Evolutionary conservation across 495 filamentous ascomycete species (phyloP).

Genomic region (Podospora australis): DNA sequence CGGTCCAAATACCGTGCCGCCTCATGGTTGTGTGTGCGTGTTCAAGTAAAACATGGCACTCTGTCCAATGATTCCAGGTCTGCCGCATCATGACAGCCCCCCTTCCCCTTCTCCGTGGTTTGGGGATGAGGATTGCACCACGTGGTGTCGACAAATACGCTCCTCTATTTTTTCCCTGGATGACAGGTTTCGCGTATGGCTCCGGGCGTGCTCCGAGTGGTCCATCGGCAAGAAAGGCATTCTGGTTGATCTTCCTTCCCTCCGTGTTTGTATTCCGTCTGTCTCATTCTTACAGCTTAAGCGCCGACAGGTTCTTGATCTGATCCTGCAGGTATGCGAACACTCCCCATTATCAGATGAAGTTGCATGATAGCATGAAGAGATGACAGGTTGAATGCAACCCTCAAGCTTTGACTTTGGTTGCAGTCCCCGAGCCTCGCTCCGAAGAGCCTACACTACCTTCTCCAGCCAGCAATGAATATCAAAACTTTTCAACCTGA

Average conservation of each 20-base stretch:
- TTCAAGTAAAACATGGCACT: background rate
- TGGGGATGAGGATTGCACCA: background rate
- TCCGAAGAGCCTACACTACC: background rate
- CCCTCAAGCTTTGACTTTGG: background rate
- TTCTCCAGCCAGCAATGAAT: background rate
- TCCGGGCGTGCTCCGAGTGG: background rate
- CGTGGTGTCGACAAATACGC: background rate
- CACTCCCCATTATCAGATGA: background rate
- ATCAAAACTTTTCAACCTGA: background rate
- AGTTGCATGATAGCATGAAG: constrained; percentile 1
- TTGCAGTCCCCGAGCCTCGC: background rate
- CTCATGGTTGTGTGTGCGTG: background rate
- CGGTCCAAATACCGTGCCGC: constrained; percentile 5
- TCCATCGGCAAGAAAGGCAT: background rate
- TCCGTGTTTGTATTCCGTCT: background rate
- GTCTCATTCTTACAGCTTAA: too few species aligned
- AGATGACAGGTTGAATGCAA: background rate
- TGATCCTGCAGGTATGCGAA: background rate
- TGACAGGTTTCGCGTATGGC: background rate
- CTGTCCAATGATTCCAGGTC: background rate
- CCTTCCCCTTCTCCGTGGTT: too few species aligned
- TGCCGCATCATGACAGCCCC: background rate
- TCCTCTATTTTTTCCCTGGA: background rate
- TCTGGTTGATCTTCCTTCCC: background rate
- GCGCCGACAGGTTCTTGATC: background rate